A percentile compares a stretch with the other conserved stretches of the same genome.
These are phyloP conservation scores for Jasminum sambac DNA, from an alignment of 257 asterid species.

Conservation along the genomic window DNA sequence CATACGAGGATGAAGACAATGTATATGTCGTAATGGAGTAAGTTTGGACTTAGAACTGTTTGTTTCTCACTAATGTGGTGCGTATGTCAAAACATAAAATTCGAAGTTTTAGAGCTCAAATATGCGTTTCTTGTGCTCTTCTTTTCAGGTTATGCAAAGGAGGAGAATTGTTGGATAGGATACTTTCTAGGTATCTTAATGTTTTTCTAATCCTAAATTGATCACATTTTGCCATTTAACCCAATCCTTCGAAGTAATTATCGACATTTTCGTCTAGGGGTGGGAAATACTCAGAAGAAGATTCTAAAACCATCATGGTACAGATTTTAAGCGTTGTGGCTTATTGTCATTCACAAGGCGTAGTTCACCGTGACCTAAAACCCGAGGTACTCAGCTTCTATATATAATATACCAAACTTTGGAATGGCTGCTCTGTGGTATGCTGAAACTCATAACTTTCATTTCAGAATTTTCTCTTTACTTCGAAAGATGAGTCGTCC, in stretches of 20 bases:
- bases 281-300: conserved; percentile 70
- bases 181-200: conserved; percentile 61
- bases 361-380: conserved; percentile 74
- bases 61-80: not conserved
- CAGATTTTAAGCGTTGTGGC: conserved; percentile 67
- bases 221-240: not conserved
- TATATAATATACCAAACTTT: not conserved
- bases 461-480: conserved; percentile 77
- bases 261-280: conserved; percentile 43
- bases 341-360: conserved; percentile 87
- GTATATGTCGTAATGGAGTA: conserved; percentile 69
- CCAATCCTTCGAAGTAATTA: conserved; percentile 9
- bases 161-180: conserved; percentile 77
- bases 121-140: conserved; percentile 4
- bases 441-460: conserved; percentile 7
- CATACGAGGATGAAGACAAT: conserved; percentile 68
- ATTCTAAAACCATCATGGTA: conserved; percentile 62
- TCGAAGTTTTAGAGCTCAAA: not conserved
- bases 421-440: not conserved
- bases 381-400: conserved; percentile 50
- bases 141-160: conserved; percentile 75
- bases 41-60: conserved; percentile 25
- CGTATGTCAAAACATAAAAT: not conserved
- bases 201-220: conserved; percentile 1
- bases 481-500: conserved; percentile 73